phyloP scores from a whole-genome alignment of 1,139 yeast species.

The Meyerozyma carpophila region DNA sequence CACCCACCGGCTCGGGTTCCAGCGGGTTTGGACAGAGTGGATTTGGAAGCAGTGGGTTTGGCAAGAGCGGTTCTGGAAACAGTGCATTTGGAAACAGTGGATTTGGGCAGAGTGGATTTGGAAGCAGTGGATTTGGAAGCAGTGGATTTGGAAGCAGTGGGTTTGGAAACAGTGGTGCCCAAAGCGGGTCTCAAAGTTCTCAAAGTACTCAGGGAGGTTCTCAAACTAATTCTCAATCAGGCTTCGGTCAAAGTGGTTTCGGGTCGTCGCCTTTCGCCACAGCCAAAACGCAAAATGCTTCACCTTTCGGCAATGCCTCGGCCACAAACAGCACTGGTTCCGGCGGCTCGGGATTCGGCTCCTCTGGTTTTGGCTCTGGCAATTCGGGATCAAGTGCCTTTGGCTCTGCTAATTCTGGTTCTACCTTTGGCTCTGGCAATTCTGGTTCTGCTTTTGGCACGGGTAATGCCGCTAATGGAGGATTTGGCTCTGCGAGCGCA shows the following conservation, averaged over 20 bases:
- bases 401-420: neutral
- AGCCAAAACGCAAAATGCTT: neutral
- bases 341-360: constrained; percentile 2
- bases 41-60: constrained; percentile 4
- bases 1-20: no score
- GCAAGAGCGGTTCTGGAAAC: constrained; percentile 1
- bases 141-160: constrained; percentile 4
- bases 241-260: constrained; percentile 3
- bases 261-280: neutral
- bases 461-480: neutral
- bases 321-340: neutral
- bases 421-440: neutral
- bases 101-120: constrained; percentile 5
- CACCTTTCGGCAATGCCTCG: neutral
- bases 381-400: constrained; percentile 8
- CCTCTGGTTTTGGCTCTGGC: constrained; percentile 12
- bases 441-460: neutral
- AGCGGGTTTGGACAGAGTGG: neutral
- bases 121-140: constrained; percentile 2
- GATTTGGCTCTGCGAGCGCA: neutral
- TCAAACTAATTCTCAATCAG: constrained; percentile 2
- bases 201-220: neutral
- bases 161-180: neutral
- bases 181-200: no score
- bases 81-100: neutral